These are phyloP conservation scores for Penicillium canescens DNA, from an alignment of 495 filamentous ascomycete genomes.

Conservation along the genomic window DNA sequence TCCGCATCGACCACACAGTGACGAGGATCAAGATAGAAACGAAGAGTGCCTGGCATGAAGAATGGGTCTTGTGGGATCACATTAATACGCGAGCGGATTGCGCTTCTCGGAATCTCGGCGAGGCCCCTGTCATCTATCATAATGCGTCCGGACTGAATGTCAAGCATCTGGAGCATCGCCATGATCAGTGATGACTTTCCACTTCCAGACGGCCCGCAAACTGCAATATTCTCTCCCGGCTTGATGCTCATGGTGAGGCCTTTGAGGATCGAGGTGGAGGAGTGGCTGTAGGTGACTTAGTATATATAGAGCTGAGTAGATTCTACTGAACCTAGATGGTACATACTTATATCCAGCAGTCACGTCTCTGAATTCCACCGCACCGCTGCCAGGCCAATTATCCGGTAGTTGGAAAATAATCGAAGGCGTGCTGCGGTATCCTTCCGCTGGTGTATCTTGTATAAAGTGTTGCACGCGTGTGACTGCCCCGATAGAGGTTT, in stretches of 20 bases:
- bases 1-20: background rate
- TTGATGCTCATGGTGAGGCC: background rate
- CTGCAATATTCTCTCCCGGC: background rate
- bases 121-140: constrained; percentile 35
- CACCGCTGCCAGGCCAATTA: constrained; percentile 3
- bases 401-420: background rate
- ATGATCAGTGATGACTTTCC: constrained; percentile 43
- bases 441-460: constrained; percentile 12
- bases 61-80: constrained; percentile 49
- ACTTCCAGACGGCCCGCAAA: constrained; percentile 29
- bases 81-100: constrained; percentile 30
- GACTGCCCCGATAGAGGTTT: constrained; percentile 33
- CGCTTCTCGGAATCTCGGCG: constrained; percentile 29
- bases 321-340: background rate
- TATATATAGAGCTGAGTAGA: no score
- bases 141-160: constrained; percentile 21
- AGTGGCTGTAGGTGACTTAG: no score
- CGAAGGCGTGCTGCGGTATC: background rate
- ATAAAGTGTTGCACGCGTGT: constrained; percentile 19
- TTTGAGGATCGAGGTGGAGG: no score
- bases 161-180: constrained; percentile 26
- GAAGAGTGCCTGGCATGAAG: constrained; percentile 9
- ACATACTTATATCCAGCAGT: constrained; percentile 9
- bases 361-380: constrained; percentile 5
- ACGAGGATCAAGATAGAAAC: constrained; percentile 8